Evolutionary conservation across 192 early-diverging fungal species (phyloP), one percentile per base, ranked within the genome.

Genomic region (Coemansia sp.): DNA sequence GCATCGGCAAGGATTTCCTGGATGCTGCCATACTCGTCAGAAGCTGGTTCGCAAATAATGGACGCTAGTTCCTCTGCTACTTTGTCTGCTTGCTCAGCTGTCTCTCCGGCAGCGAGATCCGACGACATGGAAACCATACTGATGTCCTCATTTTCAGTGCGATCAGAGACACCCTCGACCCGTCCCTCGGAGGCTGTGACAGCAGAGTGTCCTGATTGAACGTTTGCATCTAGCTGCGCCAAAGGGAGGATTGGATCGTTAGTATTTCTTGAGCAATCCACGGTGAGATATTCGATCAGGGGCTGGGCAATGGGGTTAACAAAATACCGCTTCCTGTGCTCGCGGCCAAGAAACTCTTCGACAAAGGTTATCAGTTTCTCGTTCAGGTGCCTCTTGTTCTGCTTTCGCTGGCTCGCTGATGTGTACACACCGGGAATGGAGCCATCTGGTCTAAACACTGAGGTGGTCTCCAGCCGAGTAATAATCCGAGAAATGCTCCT

Each of bases 291-390:
- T 13, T 40, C 53, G 15, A 68, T 67, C 0, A 65, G 44, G 9
- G 65, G 61, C 29, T 42, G 62, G 3, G 76, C 70, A 22, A 57
- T 30, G 11, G 70, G 63, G 14, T 79, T 79, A 4, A 47, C 67
- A 63, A 67, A 79, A 38, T 37, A 66, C 19, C 76, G 76, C 47
- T 67, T 73, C 22, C 76, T 62, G 50, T 63, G 70, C 70, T 79
- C 76, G 15, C 76, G 76, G 2, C 76, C 76, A 23, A 66, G 23
- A 50, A 59, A 67, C 57, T 79, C 76, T 6, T 69, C 64, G 20
- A 73, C 44, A 1, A 30, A 20, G 14, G 29, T 22, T 17, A 80
- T 5, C 23, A 80, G 42, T 42, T 50, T 59, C 61, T 64, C 74
- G n/a, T 45, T 20, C 20, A 64, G 44, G 22, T 44, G 62, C 41